These are phyloP conservation scores for Polysphondylium violaceum DNA, from an alignment of 78 protist genomes.

Conservation along the genomic window DNA sequence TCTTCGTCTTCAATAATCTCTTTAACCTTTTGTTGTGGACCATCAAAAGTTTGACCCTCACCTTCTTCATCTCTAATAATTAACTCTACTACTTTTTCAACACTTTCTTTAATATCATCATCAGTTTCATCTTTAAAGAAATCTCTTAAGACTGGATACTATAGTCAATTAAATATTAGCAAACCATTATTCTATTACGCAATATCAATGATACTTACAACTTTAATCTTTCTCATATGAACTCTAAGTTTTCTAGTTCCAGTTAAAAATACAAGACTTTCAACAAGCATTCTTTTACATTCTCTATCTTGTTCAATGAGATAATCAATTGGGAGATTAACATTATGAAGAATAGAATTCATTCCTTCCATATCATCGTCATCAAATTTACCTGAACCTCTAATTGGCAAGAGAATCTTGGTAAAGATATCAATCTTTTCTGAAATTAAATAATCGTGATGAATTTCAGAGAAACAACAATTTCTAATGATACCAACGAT, in stretches of 20 bases:
- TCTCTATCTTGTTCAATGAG: conserved; percentile 61
- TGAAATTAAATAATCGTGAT: conserved; percentile 26
- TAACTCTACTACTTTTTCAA: conserved; percentile 62
- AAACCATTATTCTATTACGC: background rate
- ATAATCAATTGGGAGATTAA: conserved; percentile 2
- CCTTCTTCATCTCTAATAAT: conserved; percentile 73
- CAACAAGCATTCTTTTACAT: conserved; percentile 52
- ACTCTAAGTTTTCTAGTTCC: conserved; percentile 27
- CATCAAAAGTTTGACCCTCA: background rate
- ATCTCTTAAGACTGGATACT: conserved; percentile 75
- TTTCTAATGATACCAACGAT: conserved; percentile 70
- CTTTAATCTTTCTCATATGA: conserved; percentile 19
- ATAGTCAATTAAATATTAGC: background rate
- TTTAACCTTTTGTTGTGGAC: background rate
- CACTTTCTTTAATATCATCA: conserved; percentile 42
- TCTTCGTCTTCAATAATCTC: conserved; percentile 30
- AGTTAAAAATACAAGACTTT: conserved; percentile 47
- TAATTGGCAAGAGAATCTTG: conserved; percentile 19
- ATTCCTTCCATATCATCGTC: conserved; percentile 68
- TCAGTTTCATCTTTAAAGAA: conserved; percentile 36
- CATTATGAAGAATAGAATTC: conserved; percentile 18
- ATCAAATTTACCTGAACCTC: conserved; percentile 41
- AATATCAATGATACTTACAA: conserved; percentile 6
- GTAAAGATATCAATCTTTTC: conserved; percentile 36
- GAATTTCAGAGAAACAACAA: conserved; percentile 49